Percentiles rank a stretch among this genome's conserved stretches.
These are phyloP conservation scores for Trichomonas vaginalis DNA, from an alignment of 208 protist genomes.

Conservation along the genomic window DNA sequence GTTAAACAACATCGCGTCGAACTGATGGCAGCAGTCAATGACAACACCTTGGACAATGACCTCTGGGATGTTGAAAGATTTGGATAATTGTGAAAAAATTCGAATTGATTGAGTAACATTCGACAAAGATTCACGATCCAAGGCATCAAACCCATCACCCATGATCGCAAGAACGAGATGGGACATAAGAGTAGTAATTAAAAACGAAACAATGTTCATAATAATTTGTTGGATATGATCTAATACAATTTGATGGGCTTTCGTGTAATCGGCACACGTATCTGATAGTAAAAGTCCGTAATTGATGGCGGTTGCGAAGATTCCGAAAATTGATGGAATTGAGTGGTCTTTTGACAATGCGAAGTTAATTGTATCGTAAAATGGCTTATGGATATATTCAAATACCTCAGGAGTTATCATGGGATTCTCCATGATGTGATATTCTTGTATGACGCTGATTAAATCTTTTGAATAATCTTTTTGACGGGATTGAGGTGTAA, in stretches of 20 bases:
- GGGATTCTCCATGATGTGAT: not conserved
- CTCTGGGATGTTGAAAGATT: not conserved
- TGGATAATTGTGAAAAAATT: not conserved
- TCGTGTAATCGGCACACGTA: not conserved
- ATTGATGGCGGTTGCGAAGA: not conserved
- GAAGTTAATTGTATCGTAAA: not conserved
- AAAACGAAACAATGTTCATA: not conserved
- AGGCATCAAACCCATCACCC: not conserved
- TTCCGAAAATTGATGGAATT: not conserved
- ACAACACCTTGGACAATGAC: not conserved
- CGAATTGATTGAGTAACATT: not conserved
- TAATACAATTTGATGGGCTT: not conserved
- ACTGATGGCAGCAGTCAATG: not conserved
- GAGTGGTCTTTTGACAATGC: not conserved
- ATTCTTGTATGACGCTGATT: not conserved
- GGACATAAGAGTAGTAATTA: not conserved
- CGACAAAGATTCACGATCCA: not conserved
- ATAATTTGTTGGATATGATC: not conserved
- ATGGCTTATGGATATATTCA: not conserved
- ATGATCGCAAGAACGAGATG: not conserved
- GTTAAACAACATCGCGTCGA: not conserved
- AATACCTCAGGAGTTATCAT: not conserved
- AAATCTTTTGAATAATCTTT: not conserved
- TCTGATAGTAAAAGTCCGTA: not conserved
- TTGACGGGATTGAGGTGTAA: not conserved